Base-by-base conservation (phyloP, 1,284 basidiomycete species). In the Tranzscheliella williamsii region DNA sequence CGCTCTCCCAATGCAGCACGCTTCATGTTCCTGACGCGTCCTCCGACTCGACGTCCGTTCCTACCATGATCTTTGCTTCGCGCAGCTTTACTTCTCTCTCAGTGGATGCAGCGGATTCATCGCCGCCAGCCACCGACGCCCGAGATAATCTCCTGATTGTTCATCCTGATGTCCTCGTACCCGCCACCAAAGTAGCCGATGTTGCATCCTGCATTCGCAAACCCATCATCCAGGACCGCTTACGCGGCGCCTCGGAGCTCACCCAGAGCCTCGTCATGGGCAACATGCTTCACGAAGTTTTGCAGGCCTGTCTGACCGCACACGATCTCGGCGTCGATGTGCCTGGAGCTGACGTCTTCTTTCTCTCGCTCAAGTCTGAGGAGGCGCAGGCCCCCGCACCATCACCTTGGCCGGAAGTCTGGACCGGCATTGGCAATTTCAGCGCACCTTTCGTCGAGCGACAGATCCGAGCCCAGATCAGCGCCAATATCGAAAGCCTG, bases 111-210 rank as follows among this genome's bases (percentile, higher is more conserved):
- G n/a, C n/a, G n/a, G n/a, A n/a, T n/a, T n/a, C n/a, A n/a, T n/a
- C n/a, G n/a, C n/a, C n/a, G 23, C 17, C 24, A 23, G 24, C n/a
- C 13, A 4, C 22, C 38, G 46, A 56, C 12, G 46, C 45, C 15
- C 60, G 47, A 20, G 52, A 61, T 30, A 73, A 73, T 23, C 53
- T 76, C n/a, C 46, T 76, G 7, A 66, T 76, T 11, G 44, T 71
- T 12, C 74, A 76, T 40, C 74, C 74, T 2, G 74, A 76, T 33
- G 41, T 71, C 11, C 66, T 75, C 4, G 52, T 76, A 2, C 61
- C 71, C 2, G 64, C 72, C 1, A 75, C 74, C 22, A 54, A 65
- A 17, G 62, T 76, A 7, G 67, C 71, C 12, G 65, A 67, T 21
- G 63, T 68, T 11, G 52, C 72, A 2, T 65, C 63, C 8, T 76